Evolutionary conservation across 2,329 filamentous ascomycete species (phyloP), one percentile per base, ranked within the genome.

Genomic region (Waltergamsia citrina): DNA sequence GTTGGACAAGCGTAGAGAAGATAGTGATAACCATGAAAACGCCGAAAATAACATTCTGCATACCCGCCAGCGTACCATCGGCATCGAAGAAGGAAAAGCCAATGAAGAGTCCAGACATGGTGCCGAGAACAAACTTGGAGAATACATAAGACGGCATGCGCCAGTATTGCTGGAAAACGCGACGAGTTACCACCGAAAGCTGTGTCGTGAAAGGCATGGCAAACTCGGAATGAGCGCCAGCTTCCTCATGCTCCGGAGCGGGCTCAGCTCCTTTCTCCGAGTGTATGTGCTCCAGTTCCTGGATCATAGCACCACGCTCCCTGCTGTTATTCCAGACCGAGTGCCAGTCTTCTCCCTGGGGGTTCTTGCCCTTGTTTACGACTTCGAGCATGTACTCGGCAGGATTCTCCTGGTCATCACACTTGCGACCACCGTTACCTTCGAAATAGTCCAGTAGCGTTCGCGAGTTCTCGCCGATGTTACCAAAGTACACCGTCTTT

Each of bases 21-120:
- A 88, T 80, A 16, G 79, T 85, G 36, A 75, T 69, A 33, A 86
- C 56, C 74, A 86, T 80, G 58, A 88, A 88, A 26, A 85, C 74
- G 30, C 69, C 67, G 53, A 87, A 87, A 51, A 87, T 66, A 34
- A 83, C 73, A 49, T 81, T 82, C 47, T 85, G 79, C 43, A 86
- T 71, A n/a, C 81, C 82, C 16, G 81, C 75, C 32, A 72, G 60
- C 0, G 73, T 75, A 33, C 65, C 64, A 6, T 72, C 38, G 5
- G 60, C 50, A 4, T 62, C 31, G 57, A 66, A 85, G 53, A 87
- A 85, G 0, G 78, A 81, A 52, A 85, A 83, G 1, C 81, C 83
- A 38, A 87, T 80, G 50, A 88, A 88, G 2, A 90, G 62, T 6
- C 71, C 65, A 17, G 74, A 66, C 36, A 75, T 65, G 33, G 71